Evolutionary conservation across 345 rosid genomes (phyloP).

Genomic region (Melastoma malabathricum): DNA sequence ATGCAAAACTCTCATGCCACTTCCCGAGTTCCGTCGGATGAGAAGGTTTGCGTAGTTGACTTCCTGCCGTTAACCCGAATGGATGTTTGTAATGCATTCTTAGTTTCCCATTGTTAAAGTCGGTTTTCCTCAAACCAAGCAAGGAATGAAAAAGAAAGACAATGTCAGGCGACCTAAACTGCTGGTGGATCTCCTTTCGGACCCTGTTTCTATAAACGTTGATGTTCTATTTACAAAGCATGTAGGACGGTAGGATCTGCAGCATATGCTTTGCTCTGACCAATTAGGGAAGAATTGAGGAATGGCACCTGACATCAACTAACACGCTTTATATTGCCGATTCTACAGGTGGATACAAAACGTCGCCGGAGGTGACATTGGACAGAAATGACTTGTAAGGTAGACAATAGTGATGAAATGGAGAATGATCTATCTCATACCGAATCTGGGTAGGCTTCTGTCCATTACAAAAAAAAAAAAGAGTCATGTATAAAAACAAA

Average conservation of each 20-base stretch:
- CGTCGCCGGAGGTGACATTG: slow-evolving; percentile 35
- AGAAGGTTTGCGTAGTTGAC: slow-evolving; percentile 38
- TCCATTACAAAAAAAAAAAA: not conserved
- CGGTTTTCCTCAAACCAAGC: not conserved
- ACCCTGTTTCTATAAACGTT: too few relatives aligned
- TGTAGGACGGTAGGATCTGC: too few relatives aligned
- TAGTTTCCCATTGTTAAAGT: not conserved
- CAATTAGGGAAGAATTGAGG: not conserved
- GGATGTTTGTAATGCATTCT: not conserved
- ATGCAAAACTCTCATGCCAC: slow-evolving; percentile 41
- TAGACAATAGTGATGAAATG: not conserved
- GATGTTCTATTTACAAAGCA: too few relatives aligned
- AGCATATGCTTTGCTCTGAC: too few relatives aligned
- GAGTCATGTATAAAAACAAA: not conserved
- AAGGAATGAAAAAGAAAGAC: not conserved
- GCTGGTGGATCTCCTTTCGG: too few relatives aligned
- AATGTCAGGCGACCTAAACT: too few relatives aligned
- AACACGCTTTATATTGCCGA: not conserved
- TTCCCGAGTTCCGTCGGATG: slow-evolving; percentile 33
- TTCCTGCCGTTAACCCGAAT: not conserved
- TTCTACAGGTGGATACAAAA: slow-evolving; percentile 58
- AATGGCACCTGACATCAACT: not conserved
- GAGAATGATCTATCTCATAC: not conserved
- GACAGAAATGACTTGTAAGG: not conserved
- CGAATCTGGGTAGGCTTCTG: not conserved